Evolutionary conservation across 1,139 yeast species (phyloP).

Genomic region (Kazachstania sp.): DNA sequence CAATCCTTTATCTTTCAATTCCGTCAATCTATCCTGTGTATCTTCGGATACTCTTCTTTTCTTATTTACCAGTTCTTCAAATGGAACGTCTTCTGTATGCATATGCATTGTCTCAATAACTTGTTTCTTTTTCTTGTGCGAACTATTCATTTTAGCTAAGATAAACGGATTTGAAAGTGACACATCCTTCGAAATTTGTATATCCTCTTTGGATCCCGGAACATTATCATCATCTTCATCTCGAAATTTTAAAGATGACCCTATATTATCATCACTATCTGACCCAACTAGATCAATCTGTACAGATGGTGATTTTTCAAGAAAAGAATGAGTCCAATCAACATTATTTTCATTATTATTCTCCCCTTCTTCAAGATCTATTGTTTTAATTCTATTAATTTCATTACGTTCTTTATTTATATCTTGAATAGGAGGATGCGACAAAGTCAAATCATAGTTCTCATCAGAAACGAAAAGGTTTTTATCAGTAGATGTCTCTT

Average conservation of each 20-base stretch:
- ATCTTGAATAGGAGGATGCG: background rate
- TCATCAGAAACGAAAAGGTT: background rate
- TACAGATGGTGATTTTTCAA: background rate
- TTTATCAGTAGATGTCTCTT: background rate
- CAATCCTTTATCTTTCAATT: background rate
- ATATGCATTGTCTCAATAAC: background rate
- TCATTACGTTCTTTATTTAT: background rate
- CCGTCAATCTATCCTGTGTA: background rate
- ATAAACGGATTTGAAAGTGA: slow-evolving; percentile 30
- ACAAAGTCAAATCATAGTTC: background rate
- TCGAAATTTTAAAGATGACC: slow-evolving; percentile 15
- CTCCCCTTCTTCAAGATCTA: background rate
- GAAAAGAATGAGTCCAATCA: slow-evolving; percentile 12
- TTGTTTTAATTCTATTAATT: background rate
- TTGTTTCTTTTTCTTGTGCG: slow-evolving; percentile 1
- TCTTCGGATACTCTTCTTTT: background rate
- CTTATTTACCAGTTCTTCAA: background rate
- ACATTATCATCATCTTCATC: slow-evolving; percentile 9
- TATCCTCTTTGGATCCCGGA: slow-evolving; percentile 16
- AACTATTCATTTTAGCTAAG: slow-evolving; percentile 17
- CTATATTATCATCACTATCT: background rate
- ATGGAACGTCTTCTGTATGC: background rate
- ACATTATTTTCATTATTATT: slow-evolving; percentile 7
- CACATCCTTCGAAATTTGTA: slow-evolving; percentile 17
- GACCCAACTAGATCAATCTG: background rate